phyloP scores from a whole-genome alignment of 2,329 filamentous ascomycete genomes.

The Coleophoma eucalyptorum region DNA sequence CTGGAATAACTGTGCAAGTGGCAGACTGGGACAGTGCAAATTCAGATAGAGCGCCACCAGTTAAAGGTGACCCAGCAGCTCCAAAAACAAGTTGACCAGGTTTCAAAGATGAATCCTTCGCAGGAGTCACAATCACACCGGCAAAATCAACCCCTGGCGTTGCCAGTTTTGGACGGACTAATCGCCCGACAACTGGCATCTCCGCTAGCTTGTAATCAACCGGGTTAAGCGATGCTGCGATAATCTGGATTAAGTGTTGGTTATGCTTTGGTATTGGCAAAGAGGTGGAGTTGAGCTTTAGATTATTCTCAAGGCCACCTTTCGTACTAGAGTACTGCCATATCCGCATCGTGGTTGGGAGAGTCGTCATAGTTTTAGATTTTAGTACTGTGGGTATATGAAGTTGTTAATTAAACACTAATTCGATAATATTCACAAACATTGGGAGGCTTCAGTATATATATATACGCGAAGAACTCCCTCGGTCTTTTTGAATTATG shows the following conservation, averaged over 20 bases:
- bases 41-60: constrained; percentile 10
- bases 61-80: constrained; percentile 2
- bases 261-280: constrained; percentile 3
- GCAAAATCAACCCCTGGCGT: constrained; percentile 31
- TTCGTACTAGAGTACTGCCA: constrained; percentile 12
- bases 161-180: constrained; percentile 36
- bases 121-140: constrained; percentile 11
- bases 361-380: not conserved
- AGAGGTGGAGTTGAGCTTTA: constrained; percentile 9
- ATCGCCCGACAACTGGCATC: constrained; percentile 34
- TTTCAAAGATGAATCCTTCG: constrained; percentile 7
- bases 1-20: constrained; percentile 4
- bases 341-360: constrained; percentile 5
- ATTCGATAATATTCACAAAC: no score
- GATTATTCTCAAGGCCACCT: constrained; percentile 10
- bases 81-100: constrained; percentile 32
- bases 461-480: no score
- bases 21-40: constrained; percentile 4
- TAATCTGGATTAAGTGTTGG: constrained; percentile 12
- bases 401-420: no score
- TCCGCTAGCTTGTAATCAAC: constrained; percentile 61
- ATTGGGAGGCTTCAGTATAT: no score
- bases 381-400: not conserved
- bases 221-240: constrained; percentile 14
- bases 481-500: no score